phyloP scores from a whole-genome alignment of 1,284 basidiomycete genomes.

The Austroboletus rostrupii region DNA sequence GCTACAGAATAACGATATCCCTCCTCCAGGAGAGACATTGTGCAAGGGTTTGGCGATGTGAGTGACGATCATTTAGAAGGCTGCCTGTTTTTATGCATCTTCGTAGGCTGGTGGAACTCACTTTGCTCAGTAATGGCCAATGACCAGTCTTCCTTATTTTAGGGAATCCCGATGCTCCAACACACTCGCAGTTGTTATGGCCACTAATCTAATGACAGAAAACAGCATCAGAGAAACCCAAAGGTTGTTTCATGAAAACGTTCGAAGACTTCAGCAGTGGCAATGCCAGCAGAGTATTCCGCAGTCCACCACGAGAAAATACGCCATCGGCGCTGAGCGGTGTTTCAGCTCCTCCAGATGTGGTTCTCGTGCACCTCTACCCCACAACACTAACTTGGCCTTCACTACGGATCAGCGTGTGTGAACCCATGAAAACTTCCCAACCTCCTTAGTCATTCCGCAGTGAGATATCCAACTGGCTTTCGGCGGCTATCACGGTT shows the following conservation, averaged over 20 bases:
- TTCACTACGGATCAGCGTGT: too few relatives aligned
- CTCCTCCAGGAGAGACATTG: conserved; percentile 14
- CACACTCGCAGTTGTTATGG: not conserved
- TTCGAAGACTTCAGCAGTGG: not conserved
- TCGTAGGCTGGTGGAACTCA: not conserved
- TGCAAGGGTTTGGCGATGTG: not conserved
- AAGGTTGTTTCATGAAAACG: not conserved
- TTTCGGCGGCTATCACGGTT: not conserved
- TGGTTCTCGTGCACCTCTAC: too few relatives aligned
- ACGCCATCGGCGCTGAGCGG: not conserved
- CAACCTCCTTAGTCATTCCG: not conserved
- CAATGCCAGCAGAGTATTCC: not conserved
- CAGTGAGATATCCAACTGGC: not conserved
- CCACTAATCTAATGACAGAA: not conserved
- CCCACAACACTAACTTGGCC: too few relatives aligned
- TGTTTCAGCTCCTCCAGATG: too few relatives aligned
- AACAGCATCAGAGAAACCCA: not conserved
- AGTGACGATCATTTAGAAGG: not conserved
- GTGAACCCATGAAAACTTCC: too few relatives aligned
- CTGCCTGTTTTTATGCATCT: conserved; percentile 11
- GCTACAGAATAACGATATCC: conserved; percentile 57
- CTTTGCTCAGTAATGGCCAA: not conserved
- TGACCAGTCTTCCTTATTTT: not conserved
- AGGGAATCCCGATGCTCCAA: not conserved
- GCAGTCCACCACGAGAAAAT: not conserved